phyloP scores from a whole-genome alignment of 2,329 filamentous ascomycete species.

The Trichoderma sp. region DNA sequence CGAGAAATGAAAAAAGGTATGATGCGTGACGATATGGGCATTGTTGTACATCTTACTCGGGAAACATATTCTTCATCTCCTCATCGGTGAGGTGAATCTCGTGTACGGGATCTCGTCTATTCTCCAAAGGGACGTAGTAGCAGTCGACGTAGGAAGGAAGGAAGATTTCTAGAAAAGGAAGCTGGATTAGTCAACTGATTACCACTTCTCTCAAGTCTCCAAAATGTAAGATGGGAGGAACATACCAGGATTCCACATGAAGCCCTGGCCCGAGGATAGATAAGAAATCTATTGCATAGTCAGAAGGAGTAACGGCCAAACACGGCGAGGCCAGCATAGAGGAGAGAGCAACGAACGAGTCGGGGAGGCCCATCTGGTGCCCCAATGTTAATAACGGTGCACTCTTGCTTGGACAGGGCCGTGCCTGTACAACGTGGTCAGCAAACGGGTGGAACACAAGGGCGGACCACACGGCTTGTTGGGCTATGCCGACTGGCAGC shows the following conservation, averaged over 20 bases:
- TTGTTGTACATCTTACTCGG: constrained; percentile 52
- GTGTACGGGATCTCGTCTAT: constrained; percentile 74
- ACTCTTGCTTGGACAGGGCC: constrained; percentile 73
- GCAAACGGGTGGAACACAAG: constrained; percentile 31
- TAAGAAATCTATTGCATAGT: constrained; percentile 69
- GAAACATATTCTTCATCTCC: constrained; percentile 70
- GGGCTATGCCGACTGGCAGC: constrained; percentile 11
- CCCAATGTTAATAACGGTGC: constrained; percentile 79
- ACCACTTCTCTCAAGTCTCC: neutral
- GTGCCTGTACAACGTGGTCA: constrained; percentile 58
- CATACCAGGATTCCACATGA: constrained; percentile 79
- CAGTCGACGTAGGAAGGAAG: constrained; percentile 76
- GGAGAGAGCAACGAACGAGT: constrained; percentile 58
- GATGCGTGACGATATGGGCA: constrained; percentile 20
- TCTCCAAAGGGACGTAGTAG: constrained; percentile 75
- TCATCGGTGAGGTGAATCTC: constrained; percentile 80
- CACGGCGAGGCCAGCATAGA: neutral
- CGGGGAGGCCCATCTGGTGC: constrained; percentile 73
- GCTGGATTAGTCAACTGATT: neutral
- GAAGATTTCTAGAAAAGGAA: constrained; percentile 67
- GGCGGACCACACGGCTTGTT: constrained; percentile 16
- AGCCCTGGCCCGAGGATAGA: constrained; percentile 77
- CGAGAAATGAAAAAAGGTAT: neutral
- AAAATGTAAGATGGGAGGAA: constrained; percentile 3
- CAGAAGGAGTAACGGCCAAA: neutral